Evolutionary conservation across 2,329 filamentous ascomycete genomes (phyloP).

Genomic region (Fusarium liriodendri): DNA sequence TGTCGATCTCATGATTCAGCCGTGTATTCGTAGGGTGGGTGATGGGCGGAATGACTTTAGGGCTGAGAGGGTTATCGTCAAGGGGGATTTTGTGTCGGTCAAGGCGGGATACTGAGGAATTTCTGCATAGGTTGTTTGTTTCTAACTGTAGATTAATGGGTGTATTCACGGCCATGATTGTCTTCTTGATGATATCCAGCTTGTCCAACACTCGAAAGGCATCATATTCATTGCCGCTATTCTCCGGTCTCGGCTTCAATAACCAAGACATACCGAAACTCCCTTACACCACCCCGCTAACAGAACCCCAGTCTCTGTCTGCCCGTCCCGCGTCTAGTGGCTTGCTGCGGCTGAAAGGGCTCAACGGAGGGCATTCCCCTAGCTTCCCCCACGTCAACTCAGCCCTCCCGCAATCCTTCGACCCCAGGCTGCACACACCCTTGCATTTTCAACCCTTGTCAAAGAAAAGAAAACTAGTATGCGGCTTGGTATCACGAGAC

Average conservation of each 20-base stretch:
- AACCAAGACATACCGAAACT: not conserved
- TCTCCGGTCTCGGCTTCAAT: not conserved
- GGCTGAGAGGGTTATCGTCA: slow-evolving; percentile 12
- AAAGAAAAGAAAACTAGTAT: not conserved
- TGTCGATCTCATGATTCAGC: slow-evolving; percentile 26
- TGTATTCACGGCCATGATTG: not conserved
- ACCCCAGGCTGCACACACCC: not conserved
- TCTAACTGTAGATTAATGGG: not conserved
- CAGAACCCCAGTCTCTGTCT: not conserved
- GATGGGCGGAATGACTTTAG: slow-evolving; percentile 23
- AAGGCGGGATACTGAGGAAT: not conserved
- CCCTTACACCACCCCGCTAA: not conserved
- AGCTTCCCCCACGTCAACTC: not conserved
- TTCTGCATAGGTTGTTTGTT: not conserved
- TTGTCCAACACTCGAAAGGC: not conserved
- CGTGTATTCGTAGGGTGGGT: slow-evolving; percentile 20
- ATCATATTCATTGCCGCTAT: not conserved
- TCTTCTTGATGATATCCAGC: no score
- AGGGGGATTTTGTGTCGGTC: slow-evolving; percentile 19
- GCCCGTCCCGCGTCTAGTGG: not conserved
- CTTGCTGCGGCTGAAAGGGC: not conserved
- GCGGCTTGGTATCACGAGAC: not conserved
- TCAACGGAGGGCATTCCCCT: not conserved
- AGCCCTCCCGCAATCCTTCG: not conserved
- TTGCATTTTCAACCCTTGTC: not conserved